Conservation (phyloP, 352 stramenopile genomes). For the Globisporangium abappressorium region DNA sequence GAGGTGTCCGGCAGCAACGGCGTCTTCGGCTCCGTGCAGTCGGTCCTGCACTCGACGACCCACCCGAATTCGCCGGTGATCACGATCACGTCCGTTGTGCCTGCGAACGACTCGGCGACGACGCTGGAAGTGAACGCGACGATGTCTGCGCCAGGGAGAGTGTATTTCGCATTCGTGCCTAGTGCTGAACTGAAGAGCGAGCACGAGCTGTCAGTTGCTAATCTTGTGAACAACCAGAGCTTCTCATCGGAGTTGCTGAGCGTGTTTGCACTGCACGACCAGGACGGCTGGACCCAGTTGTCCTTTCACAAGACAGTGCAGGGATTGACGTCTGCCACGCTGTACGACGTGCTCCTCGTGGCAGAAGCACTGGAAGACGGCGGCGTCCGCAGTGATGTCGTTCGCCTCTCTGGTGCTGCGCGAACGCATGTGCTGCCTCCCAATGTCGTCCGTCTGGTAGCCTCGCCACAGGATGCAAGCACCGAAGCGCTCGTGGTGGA, state of each 20-base stretch:
- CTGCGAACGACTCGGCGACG: slow-evolving; percentile 39
- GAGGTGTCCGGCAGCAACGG: slow-evolving; percentile 78
- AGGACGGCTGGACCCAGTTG: slow-evolving; percentile 23
- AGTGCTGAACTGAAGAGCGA: slow-evolving; percentile 12
- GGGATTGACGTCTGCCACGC: slow-evolving; percentile 38
- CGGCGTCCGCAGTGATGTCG: slow-evolving; percentile 45
- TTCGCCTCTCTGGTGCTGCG: slow-evolving; percentile 22
- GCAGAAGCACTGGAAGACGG: slow-evolving; percentile 53
- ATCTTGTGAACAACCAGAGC: slow-evolving; percentile 31
- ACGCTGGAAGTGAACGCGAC: slow-evolving; percentile 30
- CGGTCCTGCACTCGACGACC: slow-evolving; percentile 53
- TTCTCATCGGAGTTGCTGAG: slow-evolving; percentile 8
- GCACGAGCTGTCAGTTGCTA: slow-evolving; percentile 16
- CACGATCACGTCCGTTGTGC: slow-evolving; percentile 8
- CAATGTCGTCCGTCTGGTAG: slow-evolving; percentile 25
- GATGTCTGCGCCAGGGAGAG: slow-evolving; percentile 35
- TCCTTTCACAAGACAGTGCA: slow-evolving; percentile 25
- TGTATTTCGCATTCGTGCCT: slow-evolving; percentile 52
- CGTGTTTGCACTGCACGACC: slow-evolving; percentile 32
- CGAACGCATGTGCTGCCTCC: slow-evolving; percentile 57
- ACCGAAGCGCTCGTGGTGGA: slow-evolving; percentile 37
- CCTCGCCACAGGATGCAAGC: slow-evolving; percentile 34
- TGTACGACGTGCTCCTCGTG: slow-evolving; percentile 59
- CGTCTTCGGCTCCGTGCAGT: slow-evolving; percentile 70
- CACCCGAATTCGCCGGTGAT: slow-evolving; percentile 48